These are phyloP conservation scores for Pugionium cornutum DNA, from an alignment of 345 rosid genomes.

Conservation along the genomic window DNA sequence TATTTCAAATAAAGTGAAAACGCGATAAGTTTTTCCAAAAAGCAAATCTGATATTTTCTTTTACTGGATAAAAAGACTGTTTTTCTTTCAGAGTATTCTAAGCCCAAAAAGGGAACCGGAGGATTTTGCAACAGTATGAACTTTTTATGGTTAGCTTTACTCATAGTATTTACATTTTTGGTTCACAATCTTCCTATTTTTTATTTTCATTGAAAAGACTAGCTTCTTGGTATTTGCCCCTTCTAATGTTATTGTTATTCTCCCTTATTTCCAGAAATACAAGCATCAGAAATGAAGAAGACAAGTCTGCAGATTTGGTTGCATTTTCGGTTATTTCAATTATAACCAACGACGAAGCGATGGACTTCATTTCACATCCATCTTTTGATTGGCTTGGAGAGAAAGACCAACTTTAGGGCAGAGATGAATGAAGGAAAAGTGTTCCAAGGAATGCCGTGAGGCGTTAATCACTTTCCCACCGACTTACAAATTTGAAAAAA, in stretches of 20 bases:
- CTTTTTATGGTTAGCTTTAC: slow-evolving; percentile 11
- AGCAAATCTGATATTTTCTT: no score
- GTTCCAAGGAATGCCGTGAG: slow-evolving; percentile 97
- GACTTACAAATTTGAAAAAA: slow-evolving; percentile 87
- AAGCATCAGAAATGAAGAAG: slow-evolving; percentile 52
- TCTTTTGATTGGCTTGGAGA: slow-evolving; percentile 98
- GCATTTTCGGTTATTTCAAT: slow-evolving; percentile 94
- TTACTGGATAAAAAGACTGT: no score
- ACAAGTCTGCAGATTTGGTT: slow-evolving; percentile 81
- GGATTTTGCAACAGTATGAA: slow-evolving; percentile 43
- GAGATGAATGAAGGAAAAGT: slow-evolving; percentile 93
- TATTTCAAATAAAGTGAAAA: no score
- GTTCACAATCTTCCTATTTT: slow-evolving; percentile 6
- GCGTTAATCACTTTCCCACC: slow-evolving; percentile 91
- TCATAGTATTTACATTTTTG: background rate
- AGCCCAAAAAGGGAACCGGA: no score
- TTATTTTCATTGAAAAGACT: background rate
- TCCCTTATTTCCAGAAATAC: slow-evolving; percentile 35
- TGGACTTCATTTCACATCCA: slow-evolving; percentile 93
- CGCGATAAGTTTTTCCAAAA: no score
- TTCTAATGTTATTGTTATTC: no score
- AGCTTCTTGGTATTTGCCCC: background rate
- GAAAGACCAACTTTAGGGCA: slow-evolving; percentile 82
- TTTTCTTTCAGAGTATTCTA: no score
- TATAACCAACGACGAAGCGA: slow-evolving; percentile 92